These are phyloP conservation scores for Nephromyces sp. DNA, from an alignment of 169 alveolate genomes.

Conservation along the genomic window DNA sequence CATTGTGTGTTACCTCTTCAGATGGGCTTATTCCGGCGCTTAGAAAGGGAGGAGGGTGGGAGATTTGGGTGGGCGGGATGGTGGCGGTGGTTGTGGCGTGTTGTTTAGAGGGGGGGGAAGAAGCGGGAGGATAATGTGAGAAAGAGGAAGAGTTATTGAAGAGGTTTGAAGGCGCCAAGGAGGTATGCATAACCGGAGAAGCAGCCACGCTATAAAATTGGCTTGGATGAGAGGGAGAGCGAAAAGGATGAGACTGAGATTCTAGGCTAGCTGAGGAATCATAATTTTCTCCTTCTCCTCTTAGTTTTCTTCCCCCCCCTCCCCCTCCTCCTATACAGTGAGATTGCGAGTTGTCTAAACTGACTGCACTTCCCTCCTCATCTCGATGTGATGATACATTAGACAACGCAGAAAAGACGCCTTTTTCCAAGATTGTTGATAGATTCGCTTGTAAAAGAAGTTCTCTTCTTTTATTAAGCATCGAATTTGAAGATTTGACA, in stretches of 20 bases:
- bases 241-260: constrained; percentile 3
- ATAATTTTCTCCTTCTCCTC: not conserved
- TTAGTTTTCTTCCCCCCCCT: too few species aligned
- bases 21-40: not conserved
- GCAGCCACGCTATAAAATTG: too few species aligned
- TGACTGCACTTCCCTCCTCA: too few species aligned
- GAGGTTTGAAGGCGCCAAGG: not conserved
- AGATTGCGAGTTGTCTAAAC: too few species aligned
- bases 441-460: too few species aligned
- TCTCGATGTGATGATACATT: too few species aligned
- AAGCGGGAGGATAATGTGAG: not conserved
- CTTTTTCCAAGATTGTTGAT: too few species aligned
- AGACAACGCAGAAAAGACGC: too few species aligned
- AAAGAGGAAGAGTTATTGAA: not conserved
- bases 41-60: not conserved
- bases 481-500: too few species aligned
- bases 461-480: too few species aligned
- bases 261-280: not conserved
- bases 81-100: not conserved
- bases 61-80: not conserved
- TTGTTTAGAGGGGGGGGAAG: not conserved
- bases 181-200: not conserved
- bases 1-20: too few species aligned
- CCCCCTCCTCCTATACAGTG: too few species aligned
- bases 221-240: not conserved